Evolutionary conservation across 805 yeast genomes (phyloP).

Genomic region (Schwanniomyces sp.): DNA sequence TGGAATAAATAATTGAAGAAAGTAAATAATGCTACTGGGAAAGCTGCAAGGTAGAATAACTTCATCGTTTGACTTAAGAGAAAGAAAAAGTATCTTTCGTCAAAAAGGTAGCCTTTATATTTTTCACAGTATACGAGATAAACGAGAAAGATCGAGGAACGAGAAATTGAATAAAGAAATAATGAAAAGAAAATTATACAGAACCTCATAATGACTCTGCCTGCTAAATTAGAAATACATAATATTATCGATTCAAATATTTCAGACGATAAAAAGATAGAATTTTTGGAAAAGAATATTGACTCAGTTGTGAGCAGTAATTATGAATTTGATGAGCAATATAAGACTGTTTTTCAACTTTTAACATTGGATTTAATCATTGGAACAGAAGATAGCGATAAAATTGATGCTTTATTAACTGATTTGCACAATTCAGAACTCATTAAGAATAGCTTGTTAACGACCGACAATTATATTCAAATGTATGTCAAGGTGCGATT

Average conservation of each 20-base stretch:
- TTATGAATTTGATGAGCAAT: neutral
- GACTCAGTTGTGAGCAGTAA: neutral
- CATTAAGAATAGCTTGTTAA: neutral
- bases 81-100: neutral
- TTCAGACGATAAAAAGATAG: constrained; percentile 1
- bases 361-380: neutral
- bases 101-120: neutral
- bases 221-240: neutral
- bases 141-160: neutral
- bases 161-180: neutral
- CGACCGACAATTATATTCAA: constrained; percentile 1
- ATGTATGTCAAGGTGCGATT: constrained; percentile 22
- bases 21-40: constrained; percentile 23
- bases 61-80: constrained; percentile 18
- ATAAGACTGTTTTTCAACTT: neutral
- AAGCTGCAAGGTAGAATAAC: constrained; percentile 18
- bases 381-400: neutral
- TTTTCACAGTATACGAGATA: neutral
- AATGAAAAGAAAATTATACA: neutral
- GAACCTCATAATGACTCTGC: neutral
- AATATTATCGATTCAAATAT: neutral
- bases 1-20: constrained; percentile 32
- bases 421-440: neutral
- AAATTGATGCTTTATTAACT: constrained; percentile 1
- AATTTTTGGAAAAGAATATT: neutral